Conservation (phyloP, 108 stramenopile species). For the Fragilaria crotonensis region DNA sequence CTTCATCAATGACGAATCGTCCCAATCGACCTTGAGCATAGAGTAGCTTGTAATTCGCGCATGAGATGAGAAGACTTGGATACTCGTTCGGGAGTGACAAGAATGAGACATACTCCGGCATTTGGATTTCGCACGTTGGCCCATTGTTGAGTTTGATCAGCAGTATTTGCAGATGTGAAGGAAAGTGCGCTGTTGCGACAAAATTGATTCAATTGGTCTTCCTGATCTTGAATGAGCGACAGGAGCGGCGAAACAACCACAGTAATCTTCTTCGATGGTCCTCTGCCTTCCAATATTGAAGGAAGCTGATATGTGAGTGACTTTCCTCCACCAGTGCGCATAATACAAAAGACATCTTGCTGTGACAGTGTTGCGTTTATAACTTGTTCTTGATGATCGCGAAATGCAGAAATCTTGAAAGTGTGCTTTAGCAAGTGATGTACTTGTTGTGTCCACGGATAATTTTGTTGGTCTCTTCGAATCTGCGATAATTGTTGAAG, state of each 20-base stretch:
- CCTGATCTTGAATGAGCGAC: constrained; percentile 93
- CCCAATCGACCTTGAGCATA: constrained; percentile 55
- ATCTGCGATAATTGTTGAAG: neutral
- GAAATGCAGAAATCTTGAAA: constrained; percentile 66
- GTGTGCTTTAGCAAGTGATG: constrained; percentile 37
- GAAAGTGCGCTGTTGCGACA: constrained; percentile 37
- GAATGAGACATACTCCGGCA: constrained; percentile 67
- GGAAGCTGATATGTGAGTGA: constrained; percentile 88
- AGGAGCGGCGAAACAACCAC: constrained; percentile 86
- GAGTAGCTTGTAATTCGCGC: constrained; percentile 62
- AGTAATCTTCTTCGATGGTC: constrained; percentile 41
- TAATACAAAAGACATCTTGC: constrained; percentile 86
- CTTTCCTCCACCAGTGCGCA: constrained; percentile 95
- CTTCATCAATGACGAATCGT: constrained; percentile 92
- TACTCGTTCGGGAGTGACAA: constrained; percentile 95
- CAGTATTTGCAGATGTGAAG: constrained; percentile 43
- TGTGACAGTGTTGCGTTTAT: constrained; percentile 73
- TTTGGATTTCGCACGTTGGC: constrained; percentile 46
- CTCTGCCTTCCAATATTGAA: constrained; percentile 46
- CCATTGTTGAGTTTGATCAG: constrained; percentile 61
- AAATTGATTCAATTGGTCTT: constrained; percentile 79
- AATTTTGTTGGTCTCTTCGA: neutral
- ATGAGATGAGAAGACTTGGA: constrained; percentile 36
- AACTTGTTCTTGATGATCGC: constrained; percentile 79
- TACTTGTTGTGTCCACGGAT: constrained; percentile 31